Conservation (phyloP, 1,284 basidiomycete genomes). For the Flammula alnicola region DNA sequence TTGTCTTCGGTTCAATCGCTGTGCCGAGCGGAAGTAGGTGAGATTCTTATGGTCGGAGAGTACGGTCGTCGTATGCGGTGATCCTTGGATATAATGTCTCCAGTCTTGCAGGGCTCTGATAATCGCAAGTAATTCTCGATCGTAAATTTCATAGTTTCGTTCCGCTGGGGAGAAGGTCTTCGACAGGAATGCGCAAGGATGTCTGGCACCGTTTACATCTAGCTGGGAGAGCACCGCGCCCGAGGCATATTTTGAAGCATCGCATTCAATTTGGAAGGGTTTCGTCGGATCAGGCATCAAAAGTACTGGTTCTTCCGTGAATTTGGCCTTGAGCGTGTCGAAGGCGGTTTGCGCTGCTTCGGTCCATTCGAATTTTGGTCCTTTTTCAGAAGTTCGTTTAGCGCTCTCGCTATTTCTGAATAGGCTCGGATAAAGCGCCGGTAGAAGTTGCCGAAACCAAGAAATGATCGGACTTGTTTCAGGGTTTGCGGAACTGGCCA, state of each 20-base stretch:
- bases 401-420: constrained; percentile 22
- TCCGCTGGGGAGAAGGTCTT: constrained; percentile 33
- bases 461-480: constrained; percentile 31
- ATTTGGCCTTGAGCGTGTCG: constrained; percentile 27
- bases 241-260: constrained; percentile 34
- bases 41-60: constrained; percentile 50
- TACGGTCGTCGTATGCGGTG: constrained; percentile 30
- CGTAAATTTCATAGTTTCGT: constrained; percentile 51
- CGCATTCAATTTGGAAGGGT: constrained; percentile 32
- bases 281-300: constrained; percentile 21
- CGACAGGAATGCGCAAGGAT: constrained; percentile 35
- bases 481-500: constrained; percentile 27
- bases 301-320: constrained; percentile 26
- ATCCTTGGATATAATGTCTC: constrained; percentile 42
- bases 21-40: constrained; percentile 39
- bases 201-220: constrained; percentile 25
- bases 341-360: constrained; percentile 19
- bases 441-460: constrained; percentile 41
- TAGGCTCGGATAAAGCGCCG: constrained; percentile 42
- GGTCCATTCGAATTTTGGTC: constrained; percentile 18
- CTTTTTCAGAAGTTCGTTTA: constrained; percentile 21
- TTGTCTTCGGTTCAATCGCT: constrained; percentile 43
- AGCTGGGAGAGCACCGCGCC: constrained; percentile 34
- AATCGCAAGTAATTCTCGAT: constrained; percentile 52
- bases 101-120: constrained; percentile 42